Base-by-base conservation (phyloP, 306 rosid species). In the Malus sylvestris region DNA sequence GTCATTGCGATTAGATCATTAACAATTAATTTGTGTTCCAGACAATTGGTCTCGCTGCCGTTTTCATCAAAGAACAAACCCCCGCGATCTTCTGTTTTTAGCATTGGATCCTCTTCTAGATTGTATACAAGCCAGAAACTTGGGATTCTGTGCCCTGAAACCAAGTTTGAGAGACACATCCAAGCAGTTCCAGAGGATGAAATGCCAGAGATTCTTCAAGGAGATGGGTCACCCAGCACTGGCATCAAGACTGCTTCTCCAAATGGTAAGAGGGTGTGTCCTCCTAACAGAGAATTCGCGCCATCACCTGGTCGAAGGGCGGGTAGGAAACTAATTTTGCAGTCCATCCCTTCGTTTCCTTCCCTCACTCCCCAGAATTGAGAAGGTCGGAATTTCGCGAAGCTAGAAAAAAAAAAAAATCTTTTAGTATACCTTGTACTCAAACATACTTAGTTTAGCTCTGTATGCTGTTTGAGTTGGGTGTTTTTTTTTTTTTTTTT, bases 281-380 rank as follows among this genome's bases (percentile, higher is more conserved):
- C 96, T 76, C 97, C 95, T 10, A 80, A 90, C 35, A 76, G 89
- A 35, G 82, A 86, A 62, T 75, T 81, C 23, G 91, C 86, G 64
- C 72, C 88, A 23, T 89, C 93, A 12, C 93, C 95, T 13, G 76
- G 83, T 64, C 91, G 90, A 61, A 79, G 90, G 79, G 81, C 88
- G 20, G 91, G 98, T 69, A 90, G 98, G 90, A 93, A 89, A 83
- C 72, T 93, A 86, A 91, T 91, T 64, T 74, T 91, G 59, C 96
- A 88, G 60, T 91, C 96, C 38, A 91, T 91, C 76, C 94, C 98
- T n/a, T 89, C 96, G 4, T 93, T 91, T 76, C 96, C 98, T 57
- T 91, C 96, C 76, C 98, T 93, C 76, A 86, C 90, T 70, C 87
- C 89, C 42, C 91, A 84, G 74, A 91, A 89, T 57, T 89, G 77